Evolutionary conservation across 2,329 filamentous ascomycete genomes (phyloP).

Genomic region (Rhynchosporium agropyri): DNA sequence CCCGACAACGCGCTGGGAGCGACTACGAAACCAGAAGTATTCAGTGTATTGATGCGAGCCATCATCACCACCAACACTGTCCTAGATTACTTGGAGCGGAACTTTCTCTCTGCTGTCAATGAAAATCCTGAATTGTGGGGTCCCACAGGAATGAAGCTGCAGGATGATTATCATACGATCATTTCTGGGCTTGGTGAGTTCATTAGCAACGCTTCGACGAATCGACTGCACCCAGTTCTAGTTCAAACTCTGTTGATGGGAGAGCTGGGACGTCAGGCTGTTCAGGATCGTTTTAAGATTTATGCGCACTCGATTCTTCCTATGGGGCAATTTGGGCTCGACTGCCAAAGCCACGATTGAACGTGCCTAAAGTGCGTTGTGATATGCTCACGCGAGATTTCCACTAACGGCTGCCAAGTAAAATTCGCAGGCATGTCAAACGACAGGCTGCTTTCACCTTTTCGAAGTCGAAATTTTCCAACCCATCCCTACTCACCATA

Average conservation of each 20-base stretch:
- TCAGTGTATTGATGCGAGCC: conserved; percentile 57
- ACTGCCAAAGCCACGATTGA: not conserved
- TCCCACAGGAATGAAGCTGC: not conserved
- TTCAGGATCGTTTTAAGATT: not conserved
- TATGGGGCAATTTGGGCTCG: not conserved
- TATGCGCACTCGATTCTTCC: not conserved
- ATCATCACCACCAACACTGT: conserved; percentile 42
- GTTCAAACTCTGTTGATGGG: not conserved
- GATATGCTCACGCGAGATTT: not conserved
- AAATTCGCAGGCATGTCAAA: not conserved
- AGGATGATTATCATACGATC: not conserved
- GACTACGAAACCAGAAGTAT: conserved; percentile 68
- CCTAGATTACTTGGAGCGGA: conserved; percentile 12
- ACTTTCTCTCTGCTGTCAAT: not conserved
- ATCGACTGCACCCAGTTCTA: conserved; percentile 8
- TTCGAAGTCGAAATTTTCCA: not conserved
- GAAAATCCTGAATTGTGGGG: not conserved
- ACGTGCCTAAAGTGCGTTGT: not conserved
- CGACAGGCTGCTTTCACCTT: not conserved
- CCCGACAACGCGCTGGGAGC: conserved; percentile 72
- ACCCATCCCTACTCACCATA: not conserved
- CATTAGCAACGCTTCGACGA: not conserved
- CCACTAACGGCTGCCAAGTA: not conserved
- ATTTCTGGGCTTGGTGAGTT: not conserved
- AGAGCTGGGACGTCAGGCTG: not conserved